Evolutionary conservation across 2,329 filamentous ascomycete species (phyloP), one percentile per base, ranked within the genome.

Genomic region (Paramyrothecium sp.): DNA sequence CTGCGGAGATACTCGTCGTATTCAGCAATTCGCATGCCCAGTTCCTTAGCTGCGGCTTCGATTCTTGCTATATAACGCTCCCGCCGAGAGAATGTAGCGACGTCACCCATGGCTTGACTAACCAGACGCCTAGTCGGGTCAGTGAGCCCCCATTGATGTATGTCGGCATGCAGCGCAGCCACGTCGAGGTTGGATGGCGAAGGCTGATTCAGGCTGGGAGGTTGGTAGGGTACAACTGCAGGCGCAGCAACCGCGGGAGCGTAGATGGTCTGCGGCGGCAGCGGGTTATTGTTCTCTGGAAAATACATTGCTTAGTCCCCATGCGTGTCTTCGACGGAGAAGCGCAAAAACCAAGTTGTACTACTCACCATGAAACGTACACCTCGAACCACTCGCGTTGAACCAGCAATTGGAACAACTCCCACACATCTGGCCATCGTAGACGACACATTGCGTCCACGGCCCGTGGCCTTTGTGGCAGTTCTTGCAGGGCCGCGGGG

Each of bases 401-500:
- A 83, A 86, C 83, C 84, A 86, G 67, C 84, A 87, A 65, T 87
- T 87, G 57, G 83, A 79, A 60, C 84, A 87, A 64, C 81, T 85
- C 11, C 84, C 83, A 58, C 81, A 85, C 81, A 86, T 82, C 65
- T 84, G 81, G 2, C 83, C 83, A 51, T 81, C 79, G 21, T 83
- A 80, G n/a, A 85, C 73, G n/a, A 87, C 76, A 60, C 84, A 87
- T 17, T 75, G 75, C 1, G 75, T 81, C 83, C 83, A 87, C 0
- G 84, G 83, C 0, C 84, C 84, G 58, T 85, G 81, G 3, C 82
- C 82, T 65, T 84, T 86, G 68, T 80, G 77, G 66, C 84, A 87
- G 68, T 84, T 85, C 69, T 84, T 83, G 69, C 84, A 87, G 0
- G 81, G 74, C n/a, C 75, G 73, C 0, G 73, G 63, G 0, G 80